These are phyloP conservation scores for Puya raimondii DNA, from an alignment of 176 grass and related monocot genomes.

Conservation along the genomic window DNA sequence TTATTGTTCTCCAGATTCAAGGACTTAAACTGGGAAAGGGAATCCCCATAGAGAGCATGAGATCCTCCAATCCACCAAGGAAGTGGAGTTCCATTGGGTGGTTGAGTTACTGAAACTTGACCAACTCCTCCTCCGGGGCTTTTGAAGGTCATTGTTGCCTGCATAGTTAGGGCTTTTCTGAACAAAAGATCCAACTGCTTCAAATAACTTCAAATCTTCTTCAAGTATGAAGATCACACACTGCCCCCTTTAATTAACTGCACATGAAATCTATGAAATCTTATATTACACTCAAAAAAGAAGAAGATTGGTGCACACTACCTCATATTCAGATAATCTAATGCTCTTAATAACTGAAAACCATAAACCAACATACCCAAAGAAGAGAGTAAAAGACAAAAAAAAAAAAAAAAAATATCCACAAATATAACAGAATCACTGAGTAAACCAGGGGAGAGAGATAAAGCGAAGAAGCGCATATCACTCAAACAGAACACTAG, in stretches of 20 bases:
- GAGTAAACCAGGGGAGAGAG: background rate
- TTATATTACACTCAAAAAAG: background rate
- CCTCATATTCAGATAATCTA: background rate
- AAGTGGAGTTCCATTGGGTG: conserved; percentile 23
- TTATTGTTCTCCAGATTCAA: conserved; percentile 25
- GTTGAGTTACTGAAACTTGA: conserved; percentile 9
- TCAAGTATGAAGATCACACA: background rate
- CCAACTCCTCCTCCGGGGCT: conserved; percentile 7
- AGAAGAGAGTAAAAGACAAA: background rate
- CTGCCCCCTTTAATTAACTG: too few species aligned
- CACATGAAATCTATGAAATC: background rate
- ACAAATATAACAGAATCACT: background rate
- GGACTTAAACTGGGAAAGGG: conserved; percentile 32
- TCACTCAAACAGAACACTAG: background rate
- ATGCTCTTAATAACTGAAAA: background rate
- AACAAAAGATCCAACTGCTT: background rate
- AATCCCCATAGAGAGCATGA: conserved; percentile 50
- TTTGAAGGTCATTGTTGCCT: conserved; percentile 12
- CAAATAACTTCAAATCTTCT: background rate
- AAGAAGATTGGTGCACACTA: background rate
- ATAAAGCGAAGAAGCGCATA: background rate
- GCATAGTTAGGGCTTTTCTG: background rate
- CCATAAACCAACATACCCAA: background rate
- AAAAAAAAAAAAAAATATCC: background rate
- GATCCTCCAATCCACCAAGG: conserved; percentile 67